Conservation (phyloP, 2,329 filamentous ascomycete genomes). For the Aspergillus thermomutatus region DNA sequence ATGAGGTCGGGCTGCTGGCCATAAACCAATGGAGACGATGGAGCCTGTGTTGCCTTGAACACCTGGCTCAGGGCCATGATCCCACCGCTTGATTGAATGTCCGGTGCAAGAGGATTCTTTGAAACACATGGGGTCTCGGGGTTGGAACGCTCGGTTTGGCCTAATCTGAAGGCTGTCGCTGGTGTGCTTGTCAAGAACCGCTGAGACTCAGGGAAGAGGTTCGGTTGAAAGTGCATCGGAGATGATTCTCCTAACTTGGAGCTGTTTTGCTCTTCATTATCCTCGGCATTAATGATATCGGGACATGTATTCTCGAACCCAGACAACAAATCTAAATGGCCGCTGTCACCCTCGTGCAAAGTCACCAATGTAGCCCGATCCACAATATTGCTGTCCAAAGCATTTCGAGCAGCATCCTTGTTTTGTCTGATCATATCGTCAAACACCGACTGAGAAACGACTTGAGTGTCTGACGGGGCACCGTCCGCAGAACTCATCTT, state of each 20-base stretch:
- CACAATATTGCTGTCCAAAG: conserved; percentile 19
- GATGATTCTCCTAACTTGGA: conserved; percentile 35
- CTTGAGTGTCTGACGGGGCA: conserved; percentile 41
- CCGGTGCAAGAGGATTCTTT: conserved; percentile 41
- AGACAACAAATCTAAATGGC: conserved; percentile 42
- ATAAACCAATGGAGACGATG: conserved; percentile 44
- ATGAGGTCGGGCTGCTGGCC: conserved; percentile 33
- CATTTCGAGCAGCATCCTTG: conserved; percentile 26
- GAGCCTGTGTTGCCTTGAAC: conserved; percentile 47
- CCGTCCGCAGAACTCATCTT: conserved; percentile 36
- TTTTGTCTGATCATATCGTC: conserved; percentile 39
- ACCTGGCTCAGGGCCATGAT: conserved; percentile 47
- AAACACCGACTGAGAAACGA: conserved; percentile 44
- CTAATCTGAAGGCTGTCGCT: conserved; percentile 35
- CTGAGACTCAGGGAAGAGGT: conserved; percentile 47
- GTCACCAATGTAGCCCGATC: conserved; percentile 37
- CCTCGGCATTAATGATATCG: conserved; percentile 41
- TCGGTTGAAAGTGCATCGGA: conserved; percentile 34
- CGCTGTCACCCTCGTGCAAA: conserved; percentile 40
- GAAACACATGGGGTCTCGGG: conserved; percentile 39
- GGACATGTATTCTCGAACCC: conserved; percentile 31
- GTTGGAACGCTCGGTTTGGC: conserved; percentile 23
- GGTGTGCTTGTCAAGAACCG: conserved; percentile 44
- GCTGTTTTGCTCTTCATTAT: conserved; percentile 43
- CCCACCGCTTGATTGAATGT: conserved; percentile 34